A percentile compares a stretch with the other conserved stretches of the same genome.
Conservation (phyloP, 2,329 filamentous ascomycete species). For the Pseudogymnoascus sp. region DNA sequence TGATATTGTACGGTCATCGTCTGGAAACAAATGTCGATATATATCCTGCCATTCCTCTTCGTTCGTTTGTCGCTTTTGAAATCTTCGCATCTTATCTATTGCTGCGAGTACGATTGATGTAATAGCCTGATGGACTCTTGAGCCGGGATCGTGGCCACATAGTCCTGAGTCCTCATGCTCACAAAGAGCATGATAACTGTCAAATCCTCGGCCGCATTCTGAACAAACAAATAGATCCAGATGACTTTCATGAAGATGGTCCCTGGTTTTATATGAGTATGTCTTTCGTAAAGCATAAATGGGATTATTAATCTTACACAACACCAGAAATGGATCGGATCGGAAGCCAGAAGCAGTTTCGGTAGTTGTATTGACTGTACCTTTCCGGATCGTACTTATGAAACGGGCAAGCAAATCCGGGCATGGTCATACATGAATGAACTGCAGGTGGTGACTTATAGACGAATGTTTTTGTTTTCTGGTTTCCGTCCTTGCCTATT, state of each 20-base stretch:
- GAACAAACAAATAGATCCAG: slow-evolving; percentile 14
- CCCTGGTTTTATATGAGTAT: slow-evolving; percentile 7
- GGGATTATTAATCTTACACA: slow-evolving; percentile 16
- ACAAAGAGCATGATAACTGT: slow-evolving; percentile 15
- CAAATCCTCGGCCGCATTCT: slow-evolving; percentile 16
- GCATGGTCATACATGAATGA: background rate
- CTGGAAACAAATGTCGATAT: slow-evolving; percentile 18
- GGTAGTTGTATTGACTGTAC: slow-evolving; percentile 15
- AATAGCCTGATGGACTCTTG: background rate
- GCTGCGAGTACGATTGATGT: slow-evolving; percentile 10
- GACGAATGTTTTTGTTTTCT: too few species aligned
- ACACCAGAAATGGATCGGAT: background rate
- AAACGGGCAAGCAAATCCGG: slow-evolving; percentile 18
- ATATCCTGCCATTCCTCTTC: slow-evolving; percentile 19
- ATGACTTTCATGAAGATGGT: slow-evolving; percentile 18
- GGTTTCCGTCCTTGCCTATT: too few species aligned
- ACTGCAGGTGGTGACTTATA: too few species aligned
- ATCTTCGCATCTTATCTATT: slow-evolving; percentile 15
- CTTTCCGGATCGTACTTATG: slow-evolving; percentile 15
- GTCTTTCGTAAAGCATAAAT: background rate
- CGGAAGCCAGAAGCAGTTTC: too few species aligned
- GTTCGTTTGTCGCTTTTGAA: slow-evolving; percentile 14
- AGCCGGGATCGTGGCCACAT: slow-evolving; percentile 12
- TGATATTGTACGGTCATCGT: slow-evolving; percentile 13
- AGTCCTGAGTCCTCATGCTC: slow-evolving; percentile 13